Conservation (phyloP, 2,329 filamentous ascomycete species). For the Sclerotinia glacialis region DNA sequence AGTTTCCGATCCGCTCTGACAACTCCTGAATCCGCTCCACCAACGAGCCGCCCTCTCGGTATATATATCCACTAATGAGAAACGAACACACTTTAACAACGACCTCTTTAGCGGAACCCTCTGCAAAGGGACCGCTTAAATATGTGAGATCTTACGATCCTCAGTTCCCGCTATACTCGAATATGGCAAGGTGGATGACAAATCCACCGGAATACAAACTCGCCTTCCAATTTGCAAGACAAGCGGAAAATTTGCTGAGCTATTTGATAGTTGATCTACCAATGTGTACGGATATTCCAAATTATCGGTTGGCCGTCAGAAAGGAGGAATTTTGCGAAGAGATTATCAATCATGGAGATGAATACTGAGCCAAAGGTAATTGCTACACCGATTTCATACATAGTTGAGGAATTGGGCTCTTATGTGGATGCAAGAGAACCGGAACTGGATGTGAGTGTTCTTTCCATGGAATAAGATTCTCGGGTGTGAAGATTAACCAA, state of each 20-base stretch:
- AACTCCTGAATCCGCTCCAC: background rate
- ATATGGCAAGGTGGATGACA: background rate
- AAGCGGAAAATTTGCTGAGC: background rate
- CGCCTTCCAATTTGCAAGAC: background rate
- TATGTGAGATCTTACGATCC: background rate
- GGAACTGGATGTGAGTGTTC: constrained; percentile 6
- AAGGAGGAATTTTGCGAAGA: background rate
- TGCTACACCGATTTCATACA: background rate
- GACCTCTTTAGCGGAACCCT: background rate
- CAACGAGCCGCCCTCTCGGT: background rate
- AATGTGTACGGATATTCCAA: background rate
- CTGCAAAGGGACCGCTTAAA: background rate
- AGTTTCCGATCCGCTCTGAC: background rate
- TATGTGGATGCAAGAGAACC: constrained; percentile 8
- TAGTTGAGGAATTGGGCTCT: constrained; percentile 4
- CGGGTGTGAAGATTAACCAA: background rate
- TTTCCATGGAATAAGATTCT: no score
- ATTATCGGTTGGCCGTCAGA: background rate
- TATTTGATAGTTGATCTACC: background rate
- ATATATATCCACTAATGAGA: constrained; percentile 7
- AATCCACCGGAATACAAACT: background rate
- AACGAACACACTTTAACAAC: background rate
- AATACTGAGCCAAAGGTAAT: background rate
- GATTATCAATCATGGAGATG: background rate
- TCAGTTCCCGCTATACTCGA: background rate